Evolutionary conservation across 1,284 basidiomycete genomes (phyloP), one percentile per base, ranked within the genome.

Genomic region (Rhodotorula sp.): DNA sequence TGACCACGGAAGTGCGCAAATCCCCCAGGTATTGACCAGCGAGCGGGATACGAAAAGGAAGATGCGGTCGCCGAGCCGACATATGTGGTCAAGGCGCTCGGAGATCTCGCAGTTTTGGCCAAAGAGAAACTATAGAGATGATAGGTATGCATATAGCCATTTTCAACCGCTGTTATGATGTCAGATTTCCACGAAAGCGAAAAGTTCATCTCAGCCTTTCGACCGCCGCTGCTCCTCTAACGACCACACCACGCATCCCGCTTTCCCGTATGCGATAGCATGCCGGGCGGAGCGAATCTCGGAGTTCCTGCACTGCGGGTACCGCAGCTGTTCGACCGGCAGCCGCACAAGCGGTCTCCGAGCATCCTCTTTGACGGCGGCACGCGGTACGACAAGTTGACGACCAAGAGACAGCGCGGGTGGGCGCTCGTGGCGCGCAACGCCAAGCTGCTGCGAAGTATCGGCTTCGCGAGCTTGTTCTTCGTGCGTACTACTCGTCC

Each of bases 1-100:
- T 23, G 16, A 15, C 28, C 3, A 10, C 54, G 28, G 3, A 38
- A 7, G 16, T 34, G 12, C 6, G 26, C 52, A 5, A 47, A 5
- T 15, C 18, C 5, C 14, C 18, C 67, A 72, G 73, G 74, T 21
- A 67, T 75, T 52, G 70, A 75, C 63, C 31, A 26, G 26, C 60
- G 66, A 34, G 62, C 60, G 6, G 74, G 69, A n/a, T 73, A 62
- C 21, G 74, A 75, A 48, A 60, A 50, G 48, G 71, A 70, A n/a
- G 67, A 59, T 6, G 69, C 74, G 23, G 63, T 71, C 19, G 71
- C 71, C 6, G 58, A 55, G 15, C 74, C 74, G 18, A 75, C 71
- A 15, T 75, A 63, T 52, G 72, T 75, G 16, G 50, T 67, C 16
- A 43, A 73, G 0, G 63, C 69, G 23, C 59, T 75, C n/a, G 74